Conservation (phyloP, 2,329 filamentous ascomycete genomes). For the Coleophoma crateriformis region DNA sequence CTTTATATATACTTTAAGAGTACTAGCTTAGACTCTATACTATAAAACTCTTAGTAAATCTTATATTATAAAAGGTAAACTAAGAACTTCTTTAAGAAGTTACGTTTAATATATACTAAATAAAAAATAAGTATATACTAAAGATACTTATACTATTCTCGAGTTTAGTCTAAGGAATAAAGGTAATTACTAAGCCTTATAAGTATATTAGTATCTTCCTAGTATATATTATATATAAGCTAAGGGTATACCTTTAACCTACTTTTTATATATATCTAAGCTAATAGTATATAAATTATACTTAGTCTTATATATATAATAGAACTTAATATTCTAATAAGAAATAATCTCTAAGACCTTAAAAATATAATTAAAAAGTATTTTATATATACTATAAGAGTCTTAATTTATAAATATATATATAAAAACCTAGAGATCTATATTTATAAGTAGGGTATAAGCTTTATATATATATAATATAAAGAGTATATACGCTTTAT, state of each 20-base stretch:
- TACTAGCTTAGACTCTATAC: not conserved
- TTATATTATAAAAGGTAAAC: not conserved
- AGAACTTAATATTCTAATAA: not conserved
- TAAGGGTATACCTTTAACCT: not conserved
- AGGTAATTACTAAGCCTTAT: no score
- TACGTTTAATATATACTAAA: not conserved
- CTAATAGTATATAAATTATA: not conserved
- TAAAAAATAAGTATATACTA: not conserved
- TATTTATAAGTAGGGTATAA: not conserved
- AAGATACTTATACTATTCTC: not conserved
- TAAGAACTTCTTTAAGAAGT: no score
- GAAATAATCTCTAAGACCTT: not conserved
- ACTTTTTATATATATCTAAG: not conserved
- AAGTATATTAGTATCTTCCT: not conserved
- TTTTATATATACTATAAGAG: not conserved
- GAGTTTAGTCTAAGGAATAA: not conserved
- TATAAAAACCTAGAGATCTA: not conserved
- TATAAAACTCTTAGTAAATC: not conserved
- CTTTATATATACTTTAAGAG: not conserved
- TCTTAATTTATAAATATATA: not conserved
- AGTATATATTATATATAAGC: not conserved
- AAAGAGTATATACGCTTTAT: not conserved
- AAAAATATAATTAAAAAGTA: not conserved
- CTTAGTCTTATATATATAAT: not conserved
- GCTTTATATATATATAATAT: not conserved